Conservation (phyloP, 1,284 basidiomycete species). For the Ganoderma leucocontextum region DNA sequence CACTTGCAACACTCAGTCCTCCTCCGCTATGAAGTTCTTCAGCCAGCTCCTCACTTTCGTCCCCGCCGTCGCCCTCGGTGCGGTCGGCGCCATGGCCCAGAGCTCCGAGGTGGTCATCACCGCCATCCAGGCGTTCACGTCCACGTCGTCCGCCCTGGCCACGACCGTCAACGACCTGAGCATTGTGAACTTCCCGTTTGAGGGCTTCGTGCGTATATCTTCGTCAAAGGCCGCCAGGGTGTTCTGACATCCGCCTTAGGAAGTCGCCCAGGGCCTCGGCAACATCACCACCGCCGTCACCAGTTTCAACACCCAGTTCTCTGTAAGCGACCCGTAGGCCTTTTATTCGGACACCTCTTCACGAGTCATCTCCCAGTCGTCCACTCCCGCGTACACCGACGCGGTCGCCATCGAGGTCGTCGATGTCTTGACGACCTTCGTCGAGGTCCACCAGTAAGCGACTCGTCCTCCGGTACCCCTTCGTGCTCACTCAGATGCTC, state of each 20-base stretch:
- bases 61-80: constrained; percentile 4
- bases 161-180: constrained; percentile 3
- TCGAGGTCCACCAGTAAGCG: constrained; percentile 17
- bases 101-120: constrained; percentile 6
- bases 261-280: constrained; percentile 10
- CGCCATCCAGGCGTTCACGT: constrained; percentile 7
- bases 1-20: neutral
- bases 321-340: neutral
- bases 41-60: constrained; percentile 6
- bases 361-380: neutral
- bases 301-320: constrained; percentile 5
- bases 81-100: constrained; percentile 2
- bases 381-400: constrained; percentile 1
- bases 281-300: constrained; percentile 16
- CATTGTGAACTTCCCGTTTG: neutral
- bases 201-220: neutral
- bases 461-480: too few species aligned
- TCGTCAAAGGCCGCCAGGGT: too few species aligned
- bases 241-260: constrained; percentile 1
- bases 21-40: constrained; percentile 11
- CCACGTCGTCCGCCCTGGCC: constrained; percentile 1
- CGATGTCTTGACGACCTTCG: constrained; percentile 18
- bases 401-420: constrained; percentile 9
- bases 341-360: neutral
- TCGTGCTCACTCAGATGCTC: neutral